phyloP scores from a whole-genome alignment of 2,329 filamentous ascomycete species.

The Aspergillus hiratsukae region DNA sequence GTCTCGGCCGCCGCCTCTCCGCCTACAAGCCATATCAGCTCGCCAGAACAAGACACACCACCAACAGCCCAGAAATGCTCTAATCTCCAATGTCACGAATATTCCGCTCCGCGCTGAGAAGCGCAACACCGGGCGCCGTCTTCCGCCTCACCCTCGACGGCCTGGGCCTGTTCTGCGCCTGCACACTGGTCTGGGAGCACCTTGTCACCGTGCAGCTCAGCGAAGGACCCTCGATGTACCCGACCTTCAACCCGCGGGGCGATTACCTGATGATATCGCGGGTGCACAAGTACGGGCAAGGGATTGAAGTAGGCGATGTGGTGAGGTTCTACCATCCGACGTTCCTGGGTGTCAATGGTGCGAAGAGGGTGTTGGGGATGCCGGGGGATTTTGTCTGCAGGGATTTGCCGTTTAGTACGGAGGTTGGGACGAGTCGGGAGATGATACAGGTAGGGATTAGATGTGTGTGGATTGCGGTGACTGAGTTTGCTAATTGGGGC shows the following conservation, averaged over 20 bases:
- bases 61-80: slow-evolving; percentile 1
- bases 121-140: slow-evolving; percentile 18
- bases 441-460: slow-evolving; percentile 47
- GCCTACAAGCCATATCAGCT: slow-evolving; percentile 1
- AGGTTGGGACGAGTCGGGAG: slow-evolving; percentile 28
- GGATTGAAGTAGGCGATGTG: slow-evolving; percentile 72
- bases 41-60: not conserved
- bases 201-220: slow-evolving; percentile 57
- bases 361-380: slow-evolving; percentile 77
- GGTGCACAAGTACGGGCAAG: slow-evolving; percentile 64
- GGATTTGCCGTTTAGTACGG: slow-evolving; percentile 34
- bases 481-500: not conserved
- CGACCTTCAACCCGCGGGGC: slow-evolving; percentile 66
- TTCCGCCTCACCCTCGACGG: slow-evolving; percentile 28
- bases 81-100: slow-evolving; percentile 23
- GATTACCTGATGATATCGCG: slow-evolving; percentile 68
- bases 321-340: slow-evolving; percentile 74
- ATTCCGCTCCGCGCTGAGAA: slow-evolving; percentile 24
- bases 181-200: slow-evolving; percentile 49
- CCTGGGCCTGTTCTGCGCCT: slow-evolving; percentile 33
- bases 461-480: not conserved
- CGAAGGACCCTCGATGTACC: slow-evolving; percentile 81
- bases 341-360: slow-evolving; percentile 55
- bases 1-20: slow-evolving; percentile 5
- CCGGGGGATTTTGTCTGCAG: slow-evolving; percentile 55